Percentiles rank a stretch among this genome's conserved stretches.
Evolutionary conservation across 345 rosid genomes (phyloP).

Genomic region (Eucalyptus leucophloia): DNA sequence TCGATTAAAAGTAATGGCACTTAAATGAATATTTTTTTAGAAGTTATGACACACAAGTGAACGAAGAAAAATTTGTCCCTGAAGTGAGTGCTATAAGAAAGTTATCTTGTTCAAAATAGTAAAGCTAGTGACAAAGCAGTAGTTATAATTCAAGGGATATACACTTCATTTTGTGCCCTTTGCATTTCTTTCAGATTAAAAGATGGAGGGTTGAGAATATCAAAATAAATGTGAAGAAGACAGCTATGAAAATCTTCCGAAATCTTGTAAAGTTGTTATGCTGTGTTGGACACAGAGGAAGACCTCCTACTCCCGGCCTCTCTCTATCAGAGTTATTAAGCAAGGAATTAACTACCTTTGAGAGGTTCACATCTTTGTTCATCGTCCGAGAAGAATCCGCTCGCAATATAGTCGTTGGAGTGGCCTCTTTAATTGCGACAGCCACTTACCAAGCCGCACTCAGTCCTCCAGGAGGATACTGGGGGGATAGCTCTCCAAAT

Average conservation of each 20-base stretch:
- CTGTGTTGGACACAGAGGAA: accelerated
- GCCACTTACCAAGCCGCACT: not conserved
- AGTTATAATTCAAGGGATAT: not conserved
- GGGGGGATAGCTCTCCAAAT: not conserved
- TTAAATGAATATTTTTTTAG: too few relatives aligned
- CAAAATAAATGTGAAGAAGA: not conserved
- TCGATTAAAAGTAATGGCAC: too few relatives aligned
- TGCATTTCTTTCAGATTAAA: not conserved
- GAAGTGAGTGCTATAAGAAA: accelerated
- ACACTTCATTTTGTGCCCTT: not conserved
- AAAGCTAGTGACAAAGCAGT: not conserved
- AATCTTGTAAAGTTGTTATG: too few relatives aligned
- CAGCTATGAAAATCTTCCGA: not conserved
- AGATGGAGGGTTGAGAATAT: accelerated
- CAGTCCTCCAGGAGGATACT: not conserved
- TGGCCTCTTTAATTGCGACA: not conserved
- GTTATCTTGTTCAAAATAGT: not conserved
- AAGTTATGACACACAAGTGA: too few relatives aligned
- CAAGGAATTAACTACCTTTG: too few relatives aligned
- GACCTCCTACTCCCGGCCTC: too few relatives aligned
- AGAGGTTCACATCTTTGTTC: accelerated
- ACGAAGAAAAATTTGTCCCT: accelerated
- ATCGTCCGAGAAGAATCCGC: accelerated
- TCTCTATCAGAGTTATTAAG: too few relatives aligned
- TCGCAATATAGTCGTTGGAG: not conserved